phyloP scores from a whole-genome alignment of 768 basidiomycete species.

The Lanmaoa pseudosensibilis region DNA sequence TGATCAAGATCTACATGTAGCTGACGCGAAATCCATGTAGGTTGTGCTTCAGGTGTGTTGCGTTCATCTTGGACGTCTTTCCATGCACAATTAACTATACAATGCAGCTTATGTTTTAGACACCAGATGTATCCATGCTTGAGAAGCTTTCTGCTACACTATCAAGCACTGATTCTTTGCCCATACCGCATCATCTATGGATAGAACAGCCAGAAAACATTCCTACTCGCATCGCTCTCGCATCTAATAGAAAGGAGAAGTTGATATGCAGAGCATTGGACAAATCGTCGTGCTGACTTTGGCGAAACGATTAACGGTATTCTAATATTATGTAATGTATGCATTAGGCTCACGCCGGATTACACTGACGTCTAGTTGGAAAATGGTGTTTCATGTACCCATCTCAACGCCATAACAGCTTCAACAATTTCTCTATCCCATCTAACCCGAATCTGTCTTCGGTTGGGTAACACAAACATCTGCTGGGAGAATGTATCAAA shows the following conservation, averaged over 20 bases:
- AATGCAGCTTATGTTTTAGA: conserved; percentile 20
- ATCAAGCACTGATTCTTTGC: conserved; percentile 16
- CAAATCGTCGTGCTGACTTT: conserved; percentile 40
- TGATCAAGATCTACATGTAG: not conserved
- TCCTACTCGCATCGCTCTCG: conserved; percentile 44
- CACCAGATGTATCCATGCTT: conserved; percentile 33
- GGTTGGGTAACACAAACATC: conserved; percentile 51
- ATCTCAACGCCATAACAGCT: conserved; percentile 30
- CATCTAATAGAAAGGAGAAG: conserved; percentile 40
- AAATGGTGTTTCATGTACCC: not conserved
- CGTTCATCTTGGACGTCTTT: not conserved
- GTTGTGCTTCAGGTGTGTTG: conserved; percentile 41
- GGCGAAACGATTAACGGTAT: conserved; percentile 25
- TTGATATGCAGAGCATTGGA: conserved; percentile 42
- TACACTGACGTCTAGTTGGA: not conserved
- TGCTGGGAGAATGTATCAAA: conserved; percentile 43
- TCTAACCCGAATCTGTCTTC: conserved; percentile 48
- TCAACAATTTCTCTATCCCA: conserved; percentile 44
- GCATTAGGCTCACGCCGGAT: not conserved
- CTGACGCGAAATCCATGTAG: conserved; percentile 20
- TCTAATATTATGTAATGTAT: not conserved
- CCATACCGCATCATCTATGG: conserved; percentile 44
- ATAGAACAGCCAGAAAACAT: conserved; percentile 44
- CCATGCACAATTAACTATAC: too few species aligned
- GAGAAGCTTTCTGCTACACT: conserved; percentile 34